Evolutionary conservation across 768 basidiomycete species (phyloP).

Genomic region (Omphalotus guepiniiformis): DNA sequence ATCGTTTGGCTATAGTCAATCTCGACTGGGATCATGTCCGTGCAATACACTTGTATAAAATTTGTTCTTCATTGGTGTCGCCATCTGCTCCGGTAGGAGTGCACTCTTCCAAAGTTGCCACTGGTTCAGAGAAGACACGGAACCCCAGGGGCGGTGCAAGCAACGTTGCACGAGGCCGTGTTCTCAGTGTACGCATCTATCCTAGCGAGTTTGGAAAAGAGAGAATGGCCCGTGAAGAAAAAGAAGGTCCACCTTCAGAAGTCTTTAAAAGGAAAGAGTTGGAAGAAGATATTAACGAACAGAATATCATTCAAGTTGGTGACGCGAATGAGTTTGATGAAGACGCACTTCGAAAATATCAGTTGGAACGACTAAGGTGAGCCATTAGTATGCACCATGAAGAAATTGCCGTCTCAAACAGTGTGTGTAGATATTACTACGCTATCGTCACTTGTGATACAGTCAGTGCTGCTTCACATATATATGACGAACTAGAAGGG

Average conservation of each 20-base stretch:
- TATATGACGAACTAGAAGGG: conserved; percentile 84
- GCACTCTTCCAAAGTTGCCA: conserved; percentile 17
- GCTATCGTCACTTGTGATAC: conserved; percentile 89
- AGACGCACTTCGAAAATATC: conserved; percentile 84
- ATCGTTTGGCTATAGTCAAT: conserved; percentile 86
- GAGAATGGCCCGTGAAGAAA: conserved; percentile 81
- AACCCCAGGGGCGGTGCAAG: conserved; percentile 16
- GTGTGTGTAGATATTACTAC: conserved; percentile 77
- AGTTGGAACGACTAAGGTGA: conserved; percentile 87
- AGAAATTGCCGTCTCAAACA: conserved; percentile 2
- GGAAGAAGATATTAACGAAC: conserved; percentile 49
- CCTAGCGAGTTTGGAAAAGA: conserved; percentile 93
- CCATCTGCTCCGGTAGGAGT: conserved; percentile 42
- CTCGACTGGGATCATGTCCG: conserved; percentile 98
- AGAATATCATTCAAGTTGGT: conserved; percentile 60
- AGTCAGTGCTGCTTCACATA: conserved; percentile 68
- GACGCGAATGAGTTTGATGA: conserved; percentile 82
- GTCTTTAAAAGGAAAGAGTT: conserved; percentile 60
- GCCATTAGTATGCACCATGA: conserved; percentile 19
- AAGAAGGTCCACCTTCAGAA: conserved; percentile 83
- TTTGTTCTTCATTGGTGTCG: conserved; percentile 84
- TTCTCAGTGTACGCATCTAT: conserved; percentile 79
- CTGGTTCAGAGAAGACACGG: conserved; percentile 15
- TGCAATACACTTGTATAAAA: conserved; percentile 85
- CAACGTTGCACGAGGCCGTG: conserved; percentile 53